Evolutionary conservation across 331 rosid genomes (phyloP).

Genomic region (Erythrophleum ivorense): DNA sequence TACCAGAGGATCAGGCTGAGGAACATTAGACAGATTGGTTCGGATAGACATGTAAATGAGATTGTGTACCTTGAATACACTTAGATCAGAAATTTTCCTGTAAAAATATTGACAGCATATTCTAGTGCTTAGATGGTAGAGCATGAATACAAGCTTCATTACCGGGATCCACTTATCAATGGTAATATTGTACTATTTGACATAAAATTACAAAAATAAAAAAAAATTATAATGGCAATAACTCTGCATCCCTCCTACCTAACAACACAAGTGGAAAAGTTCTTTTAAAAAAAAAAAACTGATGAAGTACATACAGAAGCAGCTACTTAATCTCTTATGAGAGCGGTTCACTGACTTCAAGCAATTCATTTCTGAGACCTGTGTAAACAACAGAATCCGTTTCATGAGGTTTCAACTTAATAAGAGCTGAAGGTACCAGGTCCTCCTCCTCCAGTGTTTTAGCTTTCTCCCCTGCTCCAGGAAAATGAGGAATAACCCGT

Average conservation of each 20-base stretch:
- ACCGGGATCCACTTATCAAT: constrained; percentile 14
- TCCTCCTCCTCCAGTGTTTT: constrained; percentile 81
- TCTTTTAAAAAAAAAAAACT: neutral
- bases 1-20: neutral
- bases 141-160: constrained; percentile 32
- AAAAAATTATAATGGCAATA: neutral
- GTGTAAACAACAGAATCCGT: constrained; percentile 85
- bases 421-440: constrained; percentile 86
- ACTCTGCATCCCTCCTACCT: constrained; percentile 32
- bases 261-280: neutral
- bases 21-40: neutral
- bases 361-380: constrained; percentile 79
- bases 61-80: constrained; percentile 3
- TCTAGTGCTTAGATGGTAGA: neutral
- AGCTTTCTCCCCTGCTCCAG: constrained; percentile 57
- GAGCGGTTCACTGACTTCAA: constrained; percentile 85
- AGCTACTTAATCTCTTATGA: constrained; percentile 48
- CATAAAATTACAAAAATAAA: constrained; percentile 25
- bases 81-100: neutral
- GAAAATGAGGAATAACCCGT: constrained; percentile 70
- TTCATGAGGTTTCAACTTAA: constrained; percentile 87
- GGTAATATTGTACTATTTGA: constrained; percentile 19
- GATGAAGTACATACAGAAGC: constrained; percentile 38
- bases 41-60: neutral
- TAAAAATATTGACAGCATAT: neutral